Evolutionary conservation across 768 basidiomycete genomes (phyloP).

Genomic region (Mycena polygramma): DNA sequence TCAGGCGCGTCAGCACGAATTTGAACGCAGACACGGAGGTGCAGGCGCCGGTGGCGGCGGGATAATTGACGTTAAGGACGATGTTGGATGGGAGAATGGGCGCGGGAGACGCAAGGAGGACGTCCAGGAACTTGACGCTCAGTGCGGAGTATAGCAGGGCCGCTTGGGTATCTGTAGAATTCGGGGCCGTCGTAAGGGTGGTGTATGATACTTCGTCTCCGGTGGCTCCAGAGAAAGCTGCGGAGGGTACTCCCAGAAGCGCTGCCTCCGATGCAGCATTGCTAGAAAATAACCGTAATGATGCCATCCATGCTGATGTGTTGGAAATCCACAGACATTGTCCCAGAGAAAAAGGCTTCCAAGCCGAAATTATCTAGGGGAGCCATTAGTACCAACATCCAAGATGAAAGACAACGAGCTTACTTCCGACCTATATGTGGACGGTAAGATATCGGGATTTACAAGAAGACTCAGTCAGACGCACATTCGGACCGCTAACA

Average conservation of each 20-base stretch:
- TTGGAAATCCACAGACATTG: slow-evolving; percentile 49
- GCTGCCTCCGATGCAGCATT: slow-evolving; percentile 66
- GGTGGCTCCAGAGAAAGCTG: neutral
- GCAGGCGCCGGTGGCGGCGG: neutral
- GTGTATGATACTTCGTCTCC: neutral
- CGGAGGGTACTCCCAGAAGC: neutral
- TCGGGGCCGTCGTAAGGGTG: neutral
- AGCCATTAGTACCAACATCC: neutral
- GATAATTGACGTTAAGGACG: neutral
- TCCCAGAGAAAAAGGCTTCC: slow-evolving; percentile 52
- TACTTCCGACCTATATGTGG: too few species aligned
- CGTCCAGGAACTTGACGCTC: neutral
- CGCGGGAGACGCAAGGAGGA: neutral
- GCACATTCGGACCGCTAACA: slow-evolving; percentile 60
- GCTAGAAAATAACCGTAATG: slow-evolving; percentile 41
- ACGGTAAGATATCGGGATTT: too few species aligned
- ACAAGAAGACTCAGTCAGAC: too few species aligned
- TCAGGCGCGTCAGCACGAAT: neutral
- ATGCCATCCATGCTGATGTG: neutral
- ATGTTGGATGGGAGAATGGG: neutral
- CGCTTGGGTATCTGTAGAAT: neutral
- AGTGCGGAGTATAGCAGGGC: neutral
- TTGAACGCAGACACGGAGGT: neutral
- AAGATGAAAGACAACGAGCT: neutral
- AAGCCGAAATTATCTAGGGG: slow-evolving; percentile 50